These are phyloP conservation scores for Alternaria consortialis DNA, from an alignment of 2,329 filamentous ascomycete species.

Conservation along the genomic window DNA sequence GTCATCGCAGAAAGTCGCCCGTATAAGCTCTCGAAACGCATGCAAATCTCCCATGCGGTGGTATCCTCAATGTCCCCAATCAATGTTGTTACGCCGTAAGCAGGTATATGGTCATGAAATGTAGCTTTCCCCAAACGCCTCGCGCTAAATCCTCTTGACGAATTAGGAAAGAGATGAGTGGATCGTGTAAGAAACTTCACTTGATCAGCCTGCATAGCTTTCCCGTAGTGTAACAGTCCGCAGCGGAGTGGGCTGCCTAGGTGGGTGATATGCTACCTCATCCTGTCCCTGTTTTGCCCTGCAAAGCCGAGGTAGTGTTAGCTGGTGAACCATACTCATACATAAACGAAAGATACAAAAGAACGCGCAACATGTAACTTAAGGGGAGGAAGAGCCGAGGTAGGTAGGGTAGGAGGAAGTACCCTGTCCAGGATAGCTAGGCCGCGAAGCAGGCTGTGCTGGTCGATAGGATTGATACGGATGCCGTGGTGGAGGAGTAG, in stretches of 20 bases:
- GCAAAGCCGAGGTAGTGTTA: conserved; percentile 30
- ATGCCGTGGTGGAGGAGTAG: conserved; percentile 27
- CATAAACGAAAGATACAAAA: conserved; percentile 23
- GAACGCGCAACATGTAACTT: conserved; percentile 22
- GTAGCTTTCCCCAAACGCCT: conserved; percentile 25
- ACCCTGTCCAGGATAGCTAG: conserved; percentile 35
- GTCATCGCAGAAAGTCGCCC: not conserved
- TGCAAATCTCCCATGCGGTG: conserved; percentile 23
- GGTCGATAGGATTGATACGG: conserved; percentile 31
- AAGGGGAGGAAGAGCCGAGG: conserved; percentile 39
- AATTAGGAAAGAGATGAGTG: conserved; percentile 17
- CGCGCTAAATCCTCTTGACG: conserved; percentile 30
- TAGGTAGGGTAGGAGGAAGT: conserved; percentile 38
- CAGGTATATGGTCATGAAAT: conserved; percentile 24
- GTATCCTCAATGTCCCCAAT: conserved; percentile 27
- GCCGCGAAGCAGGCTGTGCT: conserved; percentile 33
- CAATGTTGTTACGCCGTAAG: conserved; percentile 19
- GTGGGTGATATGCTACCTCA: conserved; percentile 5
- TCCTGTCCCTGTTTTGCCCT: conserved; percentile 47
- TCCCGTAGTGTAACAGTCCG: not conserved
- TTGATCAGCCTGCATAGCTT: conserved; percentile 2
- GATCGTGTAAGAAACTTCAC: conserved; percentile 12
- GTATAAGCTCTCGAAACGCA: conserved; percentile 2
- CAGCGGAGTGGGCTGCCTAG: conserved; percentile 2
- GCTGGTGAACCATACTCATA: conserved; percentile 29